A percentile compares a stretch with the other conserved stretches of the same genome.
Conservation (phyloP, 2,329 filamentous ascomycete genomes). For the Botryotinia narcissicola region DNA sequence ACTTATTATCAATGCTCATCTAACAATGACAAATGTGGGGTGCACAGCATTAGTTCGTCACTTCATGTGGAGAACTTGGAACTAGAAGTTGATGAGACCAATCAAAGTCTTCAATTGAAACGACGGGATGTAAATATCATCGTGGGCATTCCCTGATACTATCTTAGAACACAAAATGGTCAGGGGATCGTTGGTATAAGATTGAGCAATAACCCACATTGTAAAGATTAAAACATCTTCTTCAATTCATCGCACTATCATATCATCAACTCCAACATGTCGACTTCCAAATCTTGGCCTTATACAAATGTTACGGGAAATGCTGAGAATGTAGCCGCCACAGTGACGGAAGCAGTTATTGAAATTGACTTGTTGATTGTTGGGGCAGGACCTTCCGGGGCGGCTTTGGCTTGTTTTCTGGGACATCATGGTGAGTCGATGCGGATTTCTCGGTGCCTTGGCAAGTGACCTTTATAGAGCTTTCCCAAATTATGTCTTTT, state of each 20-base stretch:
- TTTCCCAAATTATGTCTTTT: background rate
- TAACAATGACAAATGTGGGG: slow-evolving; percentile 5
- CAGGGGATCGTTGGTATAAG: background rate
- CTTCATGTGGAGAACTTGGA: background rate
- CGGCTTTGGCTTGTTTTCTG: slow-evolving; percentile 53
- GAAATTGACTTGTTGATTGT: slow-evolving; percentile 50
- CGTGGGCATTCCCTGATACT: background rate
- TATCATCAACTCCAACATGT: background rate
- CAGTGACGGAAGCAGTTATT: slow-evolving; percentile 12
- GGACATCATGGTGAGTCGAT: slow-evolving; percentile 44
- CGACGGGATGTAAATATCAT: background rate
- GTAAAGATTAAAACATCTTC: background rate
- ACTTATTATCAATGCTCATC: slow-evolving; percentile 11
- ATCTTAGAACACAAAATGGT: background rate
- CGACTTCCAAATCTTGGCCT: slow-evolving; percentile 10
- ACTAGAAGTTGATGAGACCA: background rate
- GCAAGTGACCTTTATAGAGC: background rate
- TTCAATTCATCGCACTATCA: background rate
- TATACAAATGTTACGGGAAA: background rate
- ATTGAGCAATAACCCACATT: background rate
- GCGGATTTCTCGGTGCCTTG: background rate
- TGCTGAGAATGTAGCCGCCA: background rate
- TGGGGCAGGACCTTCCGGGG: slow-evolving; percentile 54
- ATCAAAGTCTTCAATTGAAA: background rate
- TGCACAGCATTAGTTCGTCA: background rate